Base-by-base conservation (phyloP, 345 rosid species). In the Durio zibethinus region DNA sequence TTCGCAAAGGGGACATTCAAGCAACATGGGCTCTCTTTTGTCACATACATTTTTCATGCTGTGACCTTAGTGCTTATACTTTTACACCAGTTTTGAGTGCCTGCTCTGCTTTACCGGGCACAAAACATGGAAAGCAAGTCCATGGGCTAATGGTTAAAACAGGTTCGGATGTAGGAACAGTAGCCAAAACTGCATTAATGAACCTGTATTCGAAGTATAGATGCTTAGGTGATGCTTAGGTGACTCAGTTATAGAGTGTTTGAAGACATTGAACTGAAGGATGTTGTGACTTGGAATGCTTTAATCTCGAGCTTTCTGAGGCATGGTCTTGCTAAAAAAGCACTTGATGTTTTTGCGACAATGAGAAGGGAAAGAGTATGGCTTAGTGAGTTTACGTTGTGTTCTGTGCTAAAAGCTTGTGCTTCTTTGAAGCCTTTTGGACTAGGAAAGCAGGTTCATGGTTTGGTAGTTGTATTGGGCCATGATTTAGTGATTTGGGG, bases 401-500 rank as follows among this genome's bases (percentile, higher is more conserved):
- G 88, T 77, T 88, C 91, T 38, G 80, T 88, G 82, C 87, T 93
- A 36, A 91, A 91, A 79, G 91, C 93, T 36, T 52, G 61, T 72
- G 11, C 75, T 33, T 72, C 60, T 52, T 72, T 72, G 20, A 50
- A 48, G 56, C 90, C 87, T 25, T 77, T 86, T 80, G 80, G 38
- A 76, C 93, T 72, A 80, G 98, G 97, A 59, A 93, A 86, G 87
- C 98, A 93, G 75, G 86, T 90, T 48, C 98, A 92, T 75, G 85
- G 90, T 50, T 64, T 86, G 86, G 90, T 93, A 59, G 83, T 88
- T 4, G 89, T 86, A 47, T 84, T 88, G 54, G 95, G 93, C 5
- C 89, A 88, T 4, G 98, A 93, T 83, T 84, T 92, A 72, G 92
- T 90, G 47, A 84, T 92, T 77, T 92, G 76, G 83, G 92, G 77